Evolutionary conservation across 2,329 filamentous ascomycete genomes (phyloP).

Genomic region (Elsinoe australis): DNA sequence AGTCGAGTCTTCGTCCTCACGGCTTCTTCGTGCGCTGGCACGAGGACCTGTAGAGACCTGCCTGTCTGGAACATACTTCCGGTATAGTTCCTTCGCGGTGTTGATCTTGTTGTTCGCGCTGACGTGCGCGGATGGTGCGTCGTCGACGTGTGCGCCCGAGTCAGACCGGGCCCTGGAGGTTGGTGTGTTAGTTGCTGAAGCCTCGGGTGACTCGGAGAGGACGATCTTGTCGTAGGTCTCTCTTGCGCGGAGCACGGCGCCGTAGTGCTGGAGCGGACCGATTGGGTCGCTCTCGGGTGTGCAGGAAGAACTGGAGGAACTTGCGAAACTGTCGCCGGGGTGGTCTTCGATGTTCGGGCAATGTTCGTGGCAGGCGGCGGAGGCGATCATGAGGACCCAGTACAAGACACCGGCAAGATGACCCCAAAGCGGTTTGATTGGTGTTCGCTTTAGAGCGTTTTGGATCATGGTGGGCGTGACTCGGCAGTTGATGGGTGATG

Average conservation of each 20-base stretch:
- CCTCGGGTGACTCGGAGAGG: not conserved
- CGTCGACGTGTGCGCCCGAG: not conserved
- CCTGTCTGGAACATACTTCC: not conserved
- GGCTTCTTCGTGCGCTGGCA: too few species aligned
- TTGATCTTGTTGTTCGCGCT: not conserved
- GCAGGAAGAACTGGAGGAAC: too few species aligned
- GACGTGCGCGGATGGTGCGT: not conserved
- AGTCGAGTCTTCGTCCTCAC: too few species aligned
- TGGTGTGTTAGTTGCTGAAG: not conserved
- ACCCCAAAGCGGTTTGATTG: constrained; percentile 29
- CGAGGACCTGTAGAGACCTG: not conserved
- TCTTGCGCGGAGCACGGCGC: not conserved
- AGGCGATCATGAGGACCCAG: constrained; percentile 28
- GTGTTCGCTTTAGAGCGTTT: constrained; percentile 24
- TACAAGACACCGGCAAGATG: constrained; percentile 30
- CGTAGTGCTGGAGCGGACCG: not conserved
- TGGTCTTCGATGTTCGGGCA: not conserved
- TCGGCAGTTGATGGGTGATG: not conserved
- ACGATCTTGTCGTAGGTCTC: not conserved
- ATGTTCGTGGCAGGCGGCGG: constrained; percentile 25
- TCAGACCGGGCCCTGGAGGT: not conserved
- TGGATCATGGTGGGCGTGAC: constrained; percentile 22
- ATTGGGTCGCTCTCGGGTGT: not conserved
- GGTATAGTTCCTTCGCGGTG: not conserved
- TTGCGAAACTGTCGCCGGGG: not conserved